Evolutionary conservation across 345 rosid species (phyloP).

Genomic region (Populus tremula): DNA sequence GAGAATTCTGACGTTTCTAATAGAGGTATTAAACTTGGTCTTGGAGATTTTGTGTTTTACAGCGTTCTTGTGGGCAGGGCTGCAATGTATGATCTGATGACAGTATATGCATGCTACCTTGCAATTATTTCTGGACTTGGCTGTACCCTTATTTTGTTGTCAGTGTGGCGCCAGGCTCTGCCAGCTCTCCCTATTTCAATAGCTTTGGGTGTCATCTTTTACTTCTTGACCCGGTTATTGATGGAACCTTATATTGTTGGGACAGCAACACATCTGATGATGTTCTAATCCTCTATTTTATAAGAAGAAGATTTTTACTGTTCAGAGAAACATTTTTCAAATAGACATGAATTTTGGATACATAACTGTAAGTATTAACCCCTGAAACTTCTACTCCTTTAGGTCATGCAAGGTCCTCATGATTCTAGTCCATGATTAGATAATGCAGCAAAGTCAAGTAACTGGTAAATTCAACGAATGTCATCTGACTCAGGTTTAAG

Average conservation of each 20-base stretch:
- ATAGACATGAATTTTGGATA: neutral
- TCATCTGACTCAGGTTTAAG: no score
- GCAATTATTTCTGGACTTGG: slow-evolving; percentile 96
- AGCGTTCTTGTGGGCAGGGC: slow-evolving; percentile 99
- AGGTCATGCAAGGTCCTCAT: neutral
- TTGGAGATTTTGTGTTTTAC: slow-evolving; percentile 94
- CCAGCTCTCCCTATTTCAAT: slow-evolving; percentile 98
- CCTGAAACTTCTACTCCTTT: neutral
- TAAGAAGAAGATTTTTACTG: neutral
- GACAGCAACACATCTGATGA: slow-evolving; percentile 64
- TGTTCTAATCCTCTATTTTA: slow-evolving; percentile 47
- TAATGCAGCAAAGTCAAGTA: neutral
- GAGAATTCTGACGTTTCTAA: slow-evolving; percentile 23
- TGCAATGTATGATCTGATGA: slow-evolving; percentile 98
- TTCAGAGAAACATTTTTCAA: neutral
- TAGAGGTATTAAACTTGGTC: slow-evolving; percentile 86
- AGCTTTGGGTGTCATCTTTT: slow-evolving; percentile 73
- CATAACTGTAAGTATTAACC: neutral
- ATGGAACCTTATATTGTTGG: slow-evolving; percentile 96
- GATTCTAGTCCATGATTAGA: neutral
- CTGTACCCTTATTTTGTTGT: slow-evolving; percentile 90
- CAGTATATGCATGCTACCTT: slow-evolving; percentile 93
- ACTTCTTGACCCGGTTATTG: slow-evolving; percentile 85
- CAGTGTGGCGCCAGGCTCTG: slow-evolving; percentile 72
- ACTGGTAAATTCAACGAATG: no score